A percentile compares a stretch with the other conserved stretches of the same genome.
Evolutionary conservation across 108 stramenopile species (phyloP).

Genomic region (Aurantiochytrium sp.): DNA sequence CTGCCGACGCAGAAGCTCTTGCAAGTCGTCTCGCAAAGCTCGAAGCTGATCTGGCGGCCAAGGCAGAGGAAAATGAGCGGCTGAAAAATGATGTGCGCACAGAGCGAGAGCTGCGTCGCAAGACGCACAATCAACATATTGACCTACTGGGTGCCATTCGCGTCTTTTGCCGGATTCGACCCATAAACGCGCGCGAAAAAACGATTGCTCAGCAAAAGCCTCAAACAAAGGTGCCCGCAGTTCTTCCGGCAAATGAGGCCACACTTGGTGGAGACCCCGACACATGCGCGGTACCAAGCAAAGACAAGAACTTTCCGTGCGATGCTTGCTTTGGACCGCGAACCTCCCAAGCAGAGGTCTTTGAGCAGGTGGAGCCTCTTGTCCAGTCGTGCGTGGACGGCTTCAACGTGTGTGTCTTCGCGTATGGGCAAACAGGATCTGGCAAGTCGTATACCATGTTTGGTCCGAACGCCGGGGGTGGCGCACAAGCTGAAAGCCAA

Average conservation of each 20-base stretch:
- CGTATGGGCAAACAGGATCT: constrained; percentile 58
- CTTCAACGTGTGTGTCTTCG: constrained; percentile 59
- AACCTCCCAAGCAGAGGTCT: constrained; percentile 41
- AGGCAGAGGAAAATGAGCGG: background rate
- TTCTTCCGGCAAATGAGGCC: background rate
- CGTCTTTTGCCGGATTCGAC: background rate
- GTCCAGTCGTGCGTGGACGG: constrained; percentile 49
- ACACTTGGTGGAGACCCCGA: background rate
- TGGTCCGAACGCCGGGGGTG: background rate
- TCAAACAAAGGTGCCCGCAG: background rate
- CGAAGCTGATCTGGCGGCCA: background rate
- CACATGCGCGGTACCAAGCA: background rate
- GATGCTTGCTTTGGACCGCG: constrained; percentile 34
- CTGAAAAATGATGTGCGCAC: background rate
- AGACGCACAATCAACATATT: background rate
- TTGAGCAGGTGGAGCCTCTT: constrained; percentile 46
- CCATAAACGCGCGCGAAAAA: background rate
- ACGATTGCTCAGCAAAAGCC: background rate
- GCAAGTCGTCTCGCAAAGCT: background rate
- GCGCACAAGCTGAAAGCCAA: background rate
- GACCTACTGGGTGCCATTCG: background rate
- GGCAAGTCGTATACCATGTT: constrained; percentile 58
- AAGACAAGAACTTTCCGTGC: constrained; percentile 37
- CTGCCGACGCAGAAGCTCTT: background rate
- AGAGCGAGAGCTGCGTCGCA: background rate